Conservation (phyloP, 345 rosid species). For the Brassica juncea region DNA sequence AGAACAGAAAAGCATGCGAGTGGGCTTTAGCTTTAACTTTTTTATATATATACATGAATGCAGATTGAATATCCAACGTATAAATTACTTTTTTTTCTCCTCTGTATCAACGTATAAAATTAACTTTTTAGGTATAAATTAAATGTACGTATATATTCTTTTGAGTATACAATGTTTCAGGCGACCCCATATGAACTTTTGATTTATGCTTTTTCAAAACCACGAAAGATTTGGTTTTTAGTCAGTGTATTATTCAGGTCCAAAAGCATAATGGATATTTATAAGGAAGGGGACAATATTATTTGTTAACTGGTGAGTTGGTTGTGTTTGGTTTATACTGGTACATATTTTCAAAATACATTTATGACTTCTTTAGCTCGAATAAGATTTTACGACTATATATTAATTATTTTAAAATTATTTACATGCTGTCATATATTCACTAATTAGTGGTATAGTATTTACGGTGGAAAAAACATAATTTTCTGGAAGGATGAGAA, state of each 20-base stretch:
- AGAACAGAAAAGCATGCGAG: background rate
- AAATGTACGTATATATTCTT: background rate
- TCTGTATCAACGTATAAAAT: slow-evolving; percentile 7
- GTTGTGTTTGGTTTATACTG: background rate
- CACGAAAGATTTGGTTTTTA: background rate
- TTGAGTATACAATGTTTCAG: slow-evolving; percentile 17
- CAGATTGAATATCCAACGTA: slow-evolving; percentile 27
- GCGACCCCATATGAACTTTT: slow-evolving; percentile 12
- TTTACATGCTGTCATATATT: background rate
- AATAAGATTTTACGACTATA: background rate
- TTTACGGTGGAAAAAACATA: background rate
- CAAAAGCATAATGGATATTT: background rate
- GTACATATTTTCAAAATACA: background rate
- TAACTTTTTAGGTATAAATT: background rate
- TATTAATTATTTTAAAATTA: background rate
- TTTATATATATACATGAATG: background rate
- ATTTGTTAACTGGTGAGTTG: background rate
- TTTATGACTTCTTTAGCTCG: background rate
- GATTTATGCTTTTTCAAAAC: background rate
- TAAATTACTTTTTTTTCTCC: background rate
- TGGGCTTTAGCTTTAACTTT: background rate
- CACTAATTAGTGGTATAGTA: background rate
- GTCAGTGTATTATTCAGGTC: slow-evolving; percentile 2
- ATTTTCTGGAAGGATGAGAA: background rate
- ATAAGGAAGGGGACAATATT: background rate